Evolutionary conservation across 2,329 filamentous ascomycete genomes (phyloP).

Genomic region (Cladosporium sp.): DNA sequence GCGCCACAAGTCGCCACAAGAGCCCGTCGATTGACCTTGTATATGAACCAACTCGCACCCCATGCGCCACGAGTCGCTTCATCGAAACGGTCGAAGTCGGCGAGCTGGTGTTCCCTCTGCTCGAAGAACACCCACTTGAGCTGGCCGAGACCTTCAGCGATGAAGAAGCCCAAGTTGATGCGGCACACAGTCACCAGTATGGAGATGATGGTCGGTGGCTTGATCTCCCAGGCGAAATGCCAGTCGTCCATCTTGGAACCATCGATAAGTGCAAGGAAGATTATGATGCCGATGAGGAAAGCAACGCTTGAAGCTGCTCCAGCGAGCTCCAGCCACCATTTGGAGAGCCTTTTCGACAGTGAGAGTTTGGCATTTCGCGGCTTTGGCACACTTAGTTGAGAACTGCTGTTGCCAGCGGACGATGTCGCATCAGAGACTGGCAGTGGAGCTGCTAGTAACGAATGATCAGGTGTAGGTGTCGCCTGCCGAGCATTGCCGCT

Average conservation of each 20-base stretch:
- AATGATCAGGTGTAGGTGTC: too few species aligned
- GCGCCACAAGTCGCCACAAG: not conserved
- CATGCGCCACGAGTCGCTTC: not conserved
- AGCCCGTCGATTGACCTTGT: not conserved
- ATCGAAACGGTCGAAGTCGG: slow-evolving; percentile 7
- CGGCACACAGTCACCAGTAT: not conserved
- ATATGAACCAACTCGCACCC: not conserved
- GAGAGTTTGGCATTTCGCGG: not conserved
- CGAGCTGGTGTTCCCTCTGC: slow-evolving; percentile 11
- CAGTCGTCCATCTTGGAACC: slow-evolving; percentile 3
- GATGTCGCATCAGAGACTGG: not conserved
- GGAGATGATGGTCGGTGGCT: not conserved
- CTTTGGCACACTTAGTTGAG: not conserved
- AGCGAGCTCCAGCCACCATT: not conserved
- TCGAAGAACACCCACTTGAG: slow-evolving; percentile 24
- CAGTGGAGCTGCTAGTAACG: too few species aligned
- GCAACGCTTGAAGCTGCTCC: not conserved
- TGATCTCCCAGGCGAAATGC: not conserved
- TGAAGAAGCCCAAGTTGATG: not conserved
- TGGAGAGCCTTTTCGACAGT: too few species aligned
- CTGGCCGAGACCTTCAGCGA: slow-evolving; percentile 22
- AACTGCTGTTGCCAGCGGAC: not conserved
- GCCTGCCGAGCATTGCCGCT: too few species aligned
- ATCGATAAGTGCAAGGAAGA: not conserved
- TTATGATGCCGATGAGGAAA: not conserved